A percentile compares a stretch with the other conserved stretches of the same genome.
Evolutionary conservation across 306 rosid genomes (phyloP).

Genomic region (Corylus heterophylla): DNA sequence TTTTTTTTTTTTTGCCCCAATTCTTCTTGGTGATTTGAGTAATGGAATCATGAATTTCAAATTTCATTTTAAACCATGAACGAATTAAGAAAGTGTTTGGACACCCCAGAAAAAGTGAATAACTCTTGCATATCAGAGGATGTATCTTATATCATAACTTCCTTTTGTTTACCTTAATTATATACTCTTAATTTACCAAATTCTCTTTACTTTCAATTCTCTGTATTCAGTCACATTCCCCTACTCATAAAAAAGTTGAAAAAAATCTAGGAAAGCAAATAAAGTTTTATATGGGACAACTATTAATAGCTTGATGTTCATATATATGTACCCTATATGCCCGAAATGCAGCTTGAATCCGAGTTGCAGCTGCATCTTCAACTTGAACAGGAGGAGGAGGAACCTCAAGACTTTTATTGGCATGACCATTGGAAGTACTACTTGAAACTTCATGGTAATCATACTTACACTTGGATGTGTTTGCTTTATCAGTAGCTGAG

Average conservation of each 20-base stretch:
- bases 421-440: constrained; percentile 30
- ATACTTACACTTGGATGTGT: constrained; percentile 26
- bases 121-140: not conserved
- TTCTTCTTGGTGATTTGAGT: not conserved
- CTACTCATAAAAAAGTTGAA: not conserved
- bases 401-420: constrained; percentile 23
- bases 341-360: constrained; percentile 74
- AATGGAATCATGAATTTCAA: not conserved
- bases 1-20: too few species aligned
- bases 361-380: constrained; percentile 60
- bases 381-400: constrained; percentile 39
- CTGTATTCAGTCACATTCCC: too few species aligned
- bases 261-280: not conserved
- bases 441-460: constrained; percentile 35
- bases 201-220: too few species aligned
- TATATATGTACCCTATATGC: constrained; percentile 45
- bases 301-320: too few species aligned
- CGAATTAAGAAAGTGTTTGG: not conserved
- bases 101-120: not conserved
- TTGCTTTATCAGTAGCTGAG: constrained; percentile 24
- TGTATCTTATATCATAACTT: not conserved
- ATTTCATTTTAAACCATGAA: not conserved
- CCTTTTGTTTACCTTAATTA: not conserved
- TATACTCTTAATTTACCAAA: too few species aligned
- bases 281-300: not conserved